Percentiles rank a stretch among this genome's conserved stretches.
phyloP scores from a whole-genome alignment of 495 filamentous ascomycete species.

The Neurospora africana region DNA sequence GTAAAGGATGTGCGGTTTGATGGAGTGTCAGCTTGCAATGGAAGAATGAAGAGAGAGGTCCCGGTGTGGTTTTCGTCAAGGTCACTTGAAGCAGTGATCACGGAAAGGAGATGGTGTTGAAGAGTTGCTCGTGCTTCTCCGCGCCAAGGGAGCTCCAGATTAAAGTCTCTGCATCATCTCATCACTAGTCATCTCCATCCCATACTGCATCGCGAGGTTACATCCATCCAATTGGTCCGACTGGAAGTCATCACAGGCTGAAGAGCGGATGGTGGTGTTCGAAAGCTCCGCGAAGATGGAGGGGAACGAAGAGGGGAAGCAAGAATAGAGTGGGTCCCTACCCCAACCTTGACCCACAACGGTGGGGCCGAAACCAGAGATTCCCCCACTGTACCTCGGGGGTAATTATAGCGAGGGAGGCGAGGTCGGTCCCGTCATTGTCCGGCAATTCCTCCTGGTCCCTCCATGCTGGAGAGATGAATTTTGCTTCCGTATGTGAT shows the following conservation, averaged over 20 bases:
- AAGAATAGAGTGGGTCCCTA: neutral
- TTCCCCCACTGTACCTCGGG: slow-evolving; percentile 12
- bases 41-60: neutral
- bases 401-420: slow-evolving; percentile 19
- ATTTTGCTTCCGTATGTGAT: neutral
- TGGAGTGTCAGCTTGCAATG: neutral
- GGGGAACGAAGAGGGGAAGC: neutral
- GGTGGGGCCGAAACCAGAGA: neutral
- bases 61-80: neutral
- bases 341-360: neutral
- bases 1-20: neutral
- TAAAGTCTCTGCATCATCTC: neutral
- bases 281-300: neutral
- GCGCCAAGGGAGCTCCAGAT: neutral
- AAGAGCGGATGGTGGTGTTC: neutral
- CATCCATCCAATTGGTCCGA: neutral
- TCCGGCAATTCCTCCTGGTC: neutral
- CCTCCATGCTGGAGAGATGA: neutral
- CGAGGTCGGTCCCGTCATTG: neutral
- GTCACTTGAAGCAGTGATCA: neutral
- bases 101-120: neutral
- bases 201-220: neutral
- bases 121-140: neutral
- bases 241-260: neutral
- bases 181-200: neutral